A percentile compares a stretch with the other conserved stretches of the same genome.
These are phyloP conservation scores for Saccharomycopsis fermentans DNA, from an alignment of 805 yeast species.

Conservation along the genomic window DNA sequence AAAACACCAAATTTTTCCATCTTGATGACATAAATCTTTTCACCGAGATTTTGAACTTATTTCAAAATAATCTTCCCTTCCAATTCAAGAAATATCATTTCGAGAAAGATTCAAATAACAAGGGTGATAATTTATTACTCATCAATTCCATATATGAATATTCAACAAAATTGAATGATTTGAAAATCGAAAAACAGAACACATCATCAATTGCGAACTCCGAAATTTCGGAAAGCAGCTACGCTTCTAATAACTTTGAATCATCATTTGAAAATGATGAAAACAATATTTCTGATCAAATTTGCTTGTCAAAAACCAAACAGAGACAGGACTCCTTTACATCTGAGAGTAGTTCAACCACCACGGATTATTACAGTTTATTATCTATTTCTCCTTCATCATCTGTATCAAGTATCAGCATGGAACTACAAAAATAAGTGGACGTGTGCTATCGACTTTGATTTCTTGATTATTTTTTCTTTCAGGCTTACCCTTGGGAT, in stretches of 20 bases:
- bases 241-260: neutral
- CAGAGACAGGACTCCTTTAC: neutral
- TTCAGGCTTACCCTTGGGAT: neutral
- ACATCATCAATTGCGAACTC: neutral
- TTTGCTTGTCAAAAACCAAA: neutral
- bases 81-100: neutral
- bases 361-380: neutral
- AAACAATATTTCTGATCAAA: neutral
- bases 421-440: neutral
- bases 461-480: neutral
- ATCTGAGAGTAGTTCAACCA: neutral
- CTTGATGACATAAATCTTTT: neutral
- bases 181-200: neutral
- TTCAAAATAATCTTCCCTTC: neutral
- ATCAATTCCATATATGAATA: neutral
- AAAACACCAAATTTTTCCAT: neutral
- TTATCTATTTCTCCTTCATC: neutral
- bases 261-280: neutral
- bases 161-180: neutral
- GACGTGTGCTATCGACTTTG: neutral
- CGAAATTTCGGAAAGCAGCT: neutral
- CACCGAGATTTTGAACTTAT: neutral
- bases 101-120: neutral
- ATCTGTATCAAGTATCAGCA: neutral
- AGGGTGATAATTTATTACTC: neutral